These are phyloP conservation scores for Acanthamoeba triangularis DNA, from an alignment of 208 protist genomes.

Conservation along the genomic window DNA sequence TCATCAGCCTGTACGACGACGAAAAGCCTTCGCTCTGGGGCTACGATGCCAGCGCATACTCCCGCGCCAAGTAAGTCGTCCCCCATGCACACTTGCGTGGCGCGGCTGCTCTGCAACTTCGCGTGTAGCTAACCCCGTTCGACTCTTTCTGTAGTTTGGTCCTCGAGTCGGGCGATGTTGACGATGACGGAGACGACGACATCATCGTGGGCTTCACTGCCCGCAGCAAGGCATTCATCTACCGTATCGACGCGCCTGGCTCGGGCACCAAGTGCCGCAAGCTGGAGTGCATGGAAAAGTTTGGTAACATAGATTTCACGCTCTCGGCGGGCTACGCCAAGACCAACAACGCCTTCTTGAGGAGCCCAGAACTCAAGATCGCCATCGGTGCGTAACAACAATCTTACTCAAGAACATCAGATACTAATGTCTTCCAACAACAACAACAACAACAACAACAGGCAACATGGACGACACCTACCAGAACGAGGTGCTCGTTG, in stretches of 20 bases:
- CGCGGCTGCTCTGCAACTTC: background rate
- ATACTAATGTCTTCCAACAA: too few species aligned
- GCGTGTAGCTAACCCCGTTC: background rate
- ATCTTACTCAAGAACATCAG: too few species aligned
- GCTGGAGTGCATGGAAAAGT: background rate
- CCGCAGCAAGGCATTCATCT: background rate
- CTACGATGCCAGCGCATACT: background rate
- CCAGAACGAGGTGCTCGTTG: background rate
- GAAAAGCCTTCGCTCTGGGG: background rate
- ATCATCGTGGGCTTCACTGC: background rate
- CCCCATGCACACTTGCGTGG: background rate
- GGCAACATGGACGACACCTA: background rate
- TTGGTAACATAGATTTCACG: background rate
- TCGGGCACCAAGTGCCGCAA: background rate
- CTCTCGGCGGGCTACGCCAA: background rate
- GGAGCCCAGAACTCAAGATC: conserved; percentile 23
- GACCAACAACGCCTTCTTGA: background rate
- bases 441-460: too few species aligned
- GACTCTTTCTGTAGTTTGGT: too few species aligned
- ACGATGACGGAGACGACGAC: conserved; percentile 1
- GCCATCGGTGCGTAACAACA: conserved; percentile 3
- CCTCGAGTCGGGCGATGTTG: background rate
- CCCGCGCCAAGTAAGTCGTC: background rate
- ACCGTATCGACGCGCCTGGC: background rate
- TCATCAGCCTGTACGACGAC: background rate